Evolutionary conservation across 345 rosid genomes (phyloP), one percentile per base, ranked within the genome.

Genomic region (Syzygium jambos): DNA sequence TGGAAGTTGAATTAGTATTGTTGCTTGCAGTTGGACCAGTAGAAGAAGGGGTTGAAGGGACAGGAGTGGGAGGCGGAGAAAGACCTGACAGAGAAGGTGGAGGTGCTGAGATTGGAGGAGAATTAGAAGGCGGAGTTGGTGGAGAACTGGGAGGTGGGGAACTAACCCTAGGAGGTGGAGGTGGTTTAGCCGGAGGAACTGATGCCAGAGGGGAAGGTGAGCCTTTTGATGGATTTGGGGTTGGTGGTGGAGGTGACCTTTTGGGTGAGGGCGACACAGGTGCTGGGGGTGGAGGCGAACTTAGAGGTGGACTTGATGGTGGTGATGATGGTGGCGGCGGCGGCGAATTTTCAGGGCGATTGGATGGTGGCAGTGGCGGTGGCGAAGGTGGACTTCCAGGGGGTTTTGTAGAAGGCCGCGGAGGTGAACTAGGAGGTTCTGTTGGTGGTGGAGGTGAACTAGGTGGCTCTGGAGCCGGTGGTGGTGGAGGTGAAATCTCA

Each of bases 181-280:
- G 73, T 54, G 87, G 68, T 86, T 87, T 84, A 63, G 85, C 61
- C 10, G 92, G 89, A 85, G 88, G 84, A 49, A 49, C 80, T n/a
- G 89, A 77, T 13, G 86, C 59, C 6, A 88, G 86, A 80, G 89
- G 84, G 38, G 90, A 88, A 25, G 93, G 89, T 52, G 93, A 86
- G 88, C 52, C 88, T 78, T 30, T 86, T 27, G 92, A 88, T 3
- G 86, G 90, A 85, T 77, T 27, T 41, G 90, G 51, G 51, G 90
- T 38, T 78, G 92, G 91, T 53, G 93, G 89, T 52, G 91, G 88
- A n/a, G 94, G 92, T 52, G 95, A 51, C 56, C 53, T 91, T 78
- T 61, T 63, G 11, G 93, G 92, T 19, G 93, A 34, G 23, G 51
- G 89, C 11, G n/a, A 29, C 4, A 57, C 43, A 9, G 87, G 83